These are phyloP conservation scores for Mycosarcoma mackinlayi DNA, from an alignment of 1,284 basidiomycete genomes.

Conservation along the genomic window DNA sequence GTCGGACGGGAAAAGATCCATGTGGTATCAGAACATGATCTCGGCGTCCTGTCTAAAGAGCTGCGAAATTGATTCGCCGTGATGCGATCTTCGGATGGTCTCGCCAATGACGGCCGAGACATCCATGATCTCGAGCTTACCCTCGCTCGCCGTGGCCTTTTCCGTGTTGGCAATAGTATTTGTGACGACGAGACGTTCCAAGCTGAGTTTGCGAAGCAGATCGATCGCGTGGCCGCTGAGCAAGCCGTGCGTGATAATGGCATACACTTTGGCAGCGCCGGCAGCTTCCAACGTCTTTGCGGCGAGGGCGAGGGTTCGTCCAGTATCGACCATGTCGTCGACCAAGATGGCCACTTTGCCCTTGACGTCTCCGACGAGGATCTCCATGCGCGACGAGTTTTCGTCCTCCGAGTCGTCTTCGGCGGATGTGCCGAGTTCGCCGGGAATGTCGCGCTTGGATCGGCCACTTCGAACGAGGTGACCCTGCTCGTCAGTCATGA, in stretches of 20 bases:
- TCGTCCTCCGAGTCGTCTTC: constrained; percentile 66
- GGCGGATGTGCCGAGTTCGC: constrained; percentile 18
- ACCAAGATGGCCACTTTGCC: constrained; percentile 90
- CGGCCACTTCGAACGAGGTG: constrained; percentile 57
- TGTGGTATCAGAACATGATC: constrained; percentile 62
- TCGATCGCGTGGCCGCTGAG: constrained; percentile 86
- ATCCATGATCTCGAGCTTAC: constrained; percentile 77
- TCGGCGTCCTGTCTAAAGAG: constrained; percentile 66
- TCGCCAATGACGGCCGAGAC: constrained; percentile 91
- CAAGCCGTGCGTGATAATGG: constrained; percentile 90
- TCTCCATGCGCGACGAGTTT: constrained; percentile 77
- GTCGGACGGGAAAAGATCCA: too few relatives aligned
- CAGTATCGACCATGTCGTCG: constrained; percentile 98
- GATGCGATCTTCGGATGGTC: constrained; percentile 94
- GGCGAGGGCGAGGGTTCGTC: constrained; percentile 85
- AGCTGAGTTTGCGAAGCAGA: constrained; percentile 79
- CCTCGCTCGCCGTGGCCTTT: constrained; percentile 70
- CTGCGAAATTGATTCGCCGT: constrained; percentile 77
- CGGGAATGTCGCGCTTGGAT: constrained; percentile 19
- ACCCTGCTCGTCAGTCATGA: constrained; percentile 64
- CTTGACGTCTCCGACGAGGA: constrained; percentile 94
- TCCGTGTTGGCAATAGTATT: constrained; percentile 78
- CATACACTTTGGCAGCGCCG: constrained; percentile 88
- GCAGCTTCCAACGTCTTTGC: constrained; percentile 85
- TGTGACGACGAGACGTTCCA: constrained; percentile 88